Conservation (phyloP, 2,329 filamentous ascomycete genomes). For the Sporothrix globosa region DNA sequence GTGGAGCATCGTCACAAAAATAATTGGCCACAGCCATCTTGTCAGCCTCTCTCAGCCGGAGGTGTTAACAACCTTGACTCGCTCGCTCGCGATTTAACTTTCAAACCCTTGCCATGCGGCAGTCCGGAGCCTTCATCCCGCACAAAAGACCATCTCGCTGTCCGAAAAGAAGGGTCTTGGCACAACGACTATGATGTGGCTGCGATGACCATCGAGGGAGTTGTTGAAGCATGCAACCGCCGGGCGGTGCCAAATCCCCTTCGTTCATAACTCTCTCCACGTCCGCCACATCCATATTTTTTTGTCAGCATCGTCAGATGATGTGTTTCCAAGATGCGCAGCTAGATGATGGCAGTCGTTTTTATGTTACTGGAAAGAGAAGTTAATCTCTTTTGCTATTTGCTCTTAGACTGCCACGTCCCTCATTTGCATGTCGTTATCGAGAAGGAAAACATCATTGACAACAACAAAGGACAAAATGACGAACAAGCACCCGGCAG, state of each 20-base stretch:
- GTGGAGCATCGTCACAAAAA: not conserved
- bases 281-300: not conserved
- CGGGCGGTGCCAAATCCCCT: not conserved
- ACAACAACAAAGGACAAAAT: not conserved
- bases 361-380: not conserved
- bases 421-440: slow-evolving; percentile 1
- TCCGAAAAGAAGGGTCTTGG: not conserved
- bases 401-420: slow-evolving; percentile 5
- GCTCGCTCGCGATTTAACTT: not conserved
- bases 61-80: not conserved
- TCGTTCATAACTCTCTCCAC: not conserved
- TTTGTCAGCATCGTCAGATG: slow-evolving; percentile 9
- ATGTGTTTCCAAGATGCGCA: not conserved
- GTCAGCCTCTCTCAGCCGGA: not conserved
- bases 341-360: not conserved
- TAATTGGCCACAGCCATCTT: too few relatives aligned
- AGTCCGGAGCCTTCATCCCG: not conserved
- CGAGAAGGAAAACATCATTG: not conserved
- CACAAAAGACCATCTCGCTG: not conserved
- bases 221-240: not conserved
- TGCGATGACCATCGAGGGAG: not conserved
- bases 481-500: not conserved
- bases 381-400: not conserved
- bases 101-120: not conserved
- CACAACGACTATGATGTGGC: not conserved